Conservation (phyloP, 2,329 filamentous ascomycete genomes). For the Aspergillus chevalieri region DNA sequence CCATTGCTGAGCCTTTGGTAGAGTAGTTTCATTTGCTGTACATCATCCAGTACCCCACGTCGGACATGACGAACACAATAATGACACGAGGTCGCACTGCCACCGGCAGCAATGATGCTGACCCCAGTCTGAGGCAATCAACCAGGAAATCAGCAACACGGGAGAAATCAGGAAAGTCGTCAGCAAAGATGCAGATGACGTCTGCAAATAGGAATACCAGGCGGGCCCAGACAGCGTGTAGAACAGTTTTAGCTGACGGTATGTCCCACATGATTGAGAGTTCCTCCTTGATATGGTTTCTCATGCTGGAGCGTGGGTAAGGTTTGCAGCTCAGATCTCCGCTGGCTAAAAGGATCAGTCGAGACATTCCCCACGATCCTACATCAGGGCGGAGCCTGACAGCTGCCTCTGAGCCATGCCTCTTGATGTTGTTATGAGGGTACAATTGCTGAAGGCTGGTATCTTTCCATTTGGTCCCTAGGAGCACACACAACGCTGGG, state of each 20-base stretch:
- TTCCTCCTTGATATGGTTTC: not conserved
- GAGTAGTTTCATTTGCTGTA: not conserved
- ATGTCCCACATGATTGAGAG: not conserved
- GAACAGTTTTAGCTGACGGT: not conserved
- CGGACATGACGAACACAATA: not conserved
- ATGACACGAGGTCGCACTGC: not conserved
- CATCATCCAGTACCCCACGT: not conserved
- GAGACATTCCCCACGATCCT: not conserved
- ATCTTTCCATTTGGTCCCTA: conserved; percentile 1
- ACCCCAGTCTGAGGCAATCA: not conserved
- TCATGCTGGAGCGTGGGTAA: not conserved
- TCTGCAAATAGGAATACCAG: conserved; percentile 3
- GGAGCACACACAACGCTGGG: too few relatives aligned
- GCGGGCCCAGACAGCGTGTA: not conserved
- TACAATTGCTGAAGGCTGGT: conserved; percentile 1
- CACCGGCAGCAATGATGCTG: not conserved
- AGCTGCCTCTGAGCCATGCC: not conserved
- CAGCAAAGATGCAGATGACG: conserved; percentile 2
- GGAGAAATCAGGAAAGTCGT: not conserved
- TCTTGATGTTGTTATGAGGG: conserved; percentile 1
- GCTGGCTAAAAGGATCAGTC: not conserved
- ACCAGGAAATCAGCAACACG: conserved; percentile 1
- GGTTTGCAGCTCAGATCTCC: not conserved
- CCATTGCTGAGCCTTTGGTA: not conserved
- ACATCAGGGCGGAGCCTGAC: not conserved